Evolutionary conservation across 345 rosid genomes (phyloP).

Genomic region (Euclidium syriacum): DNA sequence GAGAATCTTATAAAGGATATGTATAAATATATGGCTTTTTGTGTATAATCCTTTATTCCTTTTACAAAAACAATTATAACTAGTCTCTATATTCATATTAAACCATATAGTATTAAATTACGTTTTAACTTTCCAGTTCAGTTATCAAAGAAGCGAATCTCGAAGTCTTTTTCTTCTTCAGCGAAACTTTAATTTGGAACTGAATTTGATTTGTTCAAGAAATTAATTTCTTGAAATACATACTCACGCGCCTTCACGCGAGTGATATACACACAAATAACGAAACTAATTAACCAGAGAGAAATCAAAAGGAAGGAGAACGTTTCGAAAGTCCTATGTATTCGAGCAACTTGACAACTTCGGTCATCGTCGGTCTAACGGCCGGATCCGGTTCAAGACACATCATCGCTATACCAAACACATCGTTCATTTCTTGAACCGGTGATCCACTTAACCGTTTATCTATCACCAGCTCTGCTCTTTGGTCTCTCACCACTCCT

Average conservation of each 20-base stretch:
- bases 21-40: not conserved
- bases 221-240: not conserved
- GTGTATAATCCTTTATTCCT: conserved; percentile 3
- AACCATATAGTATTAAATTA: not conserved
- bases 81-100: not conserved
- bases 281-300: not conserved
- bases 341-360: conserved; percentile 84
- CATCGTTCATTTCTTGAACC: conserved; percentile 47
- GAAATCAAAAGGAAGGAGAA: conserved; percentile 13
- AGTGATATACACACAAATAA: not conserved
- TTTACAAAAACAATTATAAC: not conserved
- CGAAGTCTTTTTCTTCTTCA: conserved; percentile 10
- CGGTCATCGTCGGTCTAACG: conserved; percentile 73
- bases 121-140: conserved; percentile 5
- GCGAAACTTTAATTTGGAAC: conserved; percentile 7
- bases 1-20: conserved; percentile 3
- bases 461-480: conserved; percentile 59
- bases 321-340: conserved; percentile 31
- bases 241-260: not conserved
- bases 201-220: conserved; percentile 12
- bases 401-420: conserved; percentile 54
- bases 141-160: conserved; percentile 28
- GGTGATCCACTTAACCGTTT: conserved; percentile 47
- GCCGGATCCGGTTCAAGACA: conserved; percentile 87
- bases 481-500: conserved; percentile 59